Base-by-base conservation (phyloP, 2,329 filamentous ascomycete genomes). In the Calonectria honghensis region DNA sequence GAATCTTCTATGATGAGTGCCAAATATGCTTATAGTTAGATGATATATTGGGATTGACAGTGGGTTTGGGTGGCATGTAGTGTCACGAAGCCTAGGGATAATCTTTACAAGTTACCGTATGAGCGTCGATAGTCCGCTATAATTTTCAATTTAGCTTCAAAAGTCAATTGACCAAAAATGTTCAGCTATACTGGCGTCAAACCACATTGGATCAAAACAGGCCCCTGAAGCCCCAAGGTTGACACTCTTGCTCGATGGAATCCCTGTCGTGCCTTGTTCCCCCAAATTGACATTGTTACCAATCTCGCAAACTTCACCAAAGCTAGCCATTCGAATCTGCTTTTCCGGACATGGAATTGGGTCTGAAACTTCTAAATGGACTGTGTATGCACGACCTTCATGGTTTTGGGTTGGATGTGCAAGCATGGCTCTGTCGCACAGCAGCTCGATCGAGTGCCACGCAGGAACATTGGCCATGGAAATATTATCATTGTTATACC, bases 131-230 rank as follows among this genome's bases (percentile, higher is more conserved):
- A 39, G 54, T 35, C 9, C 29, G 24, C 7, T 31, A 1, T 57
- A 9, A 5, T 27, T 13, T 24, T 16, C 4, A 59, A 24, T 18
- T 14, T 20, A 39, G 32, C 5, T 11, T 61, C 57, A 61, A 61
- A 39, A 61, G 24, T 61, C 57, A 61, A 61, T 61, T 16, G 57
- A 37, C 57, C 57, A 61, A 29, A 61, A 61, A 41, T 61, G 14
- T 10, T 61, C 57, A 29, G 57, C 35, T 18, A 61, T 24, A 39
- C 14, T 61, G 2, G 35, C 35, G 41, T 61, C 57, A 29, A 61
- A 61, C 57, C 37, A 41, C 31, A 61, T 35, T 29, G 57, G 57
- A 41, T 61, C 57, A 29, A 41, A 29, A 29, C 37, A 24, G 35
- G 31, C 35, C 16, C 27, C 57, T 24, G 31, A 35, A 39, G 24